Evolutionary conservation across 1,284 basidiomycete species (phyloP).

Genomic region (Chalciporus sp.): DNA sequence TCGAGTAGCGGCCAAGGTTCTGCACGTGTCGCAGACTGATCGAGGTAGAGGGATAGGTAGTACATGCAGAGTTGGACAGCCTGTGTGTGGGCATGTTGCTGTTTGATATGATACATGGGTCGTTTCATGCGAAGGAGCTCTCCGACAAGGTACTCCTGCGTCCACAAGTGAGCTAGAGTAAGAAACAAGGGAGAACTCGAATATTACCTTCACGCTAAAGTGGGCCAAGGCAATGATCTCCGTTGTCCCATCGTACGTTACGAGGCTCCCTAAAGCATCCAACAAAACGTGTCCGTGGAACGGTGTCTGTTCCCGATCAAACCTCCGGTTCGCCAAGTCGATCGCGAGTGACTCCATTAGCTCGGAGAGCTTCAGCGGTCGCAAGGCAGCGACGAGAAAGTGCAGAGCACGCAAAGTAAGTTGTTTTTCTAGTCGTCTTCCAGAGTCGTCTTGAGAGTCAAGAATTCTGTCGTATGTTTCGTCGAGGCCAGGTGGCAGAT

Average conservation of each 20-base stretch:
- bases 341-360: conserved; percentile 6
- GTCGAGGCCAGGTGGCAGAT: too few species aligned
- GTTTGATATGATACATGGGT: conserved; percentile 2
- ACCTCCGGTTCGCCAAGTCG: background rate
- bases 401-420: conserved; percentile 2
- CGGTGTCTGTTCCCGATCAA: conserved; percentile 9
- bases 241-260: conserved; percentile 10
- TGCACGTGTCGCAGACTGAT: too few species aligned
- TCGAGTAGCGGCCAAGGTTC: background rate
- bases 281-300: too few species aligned
- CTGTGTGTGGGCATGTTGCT: conserved; percentile 2
- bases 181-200: too few species aligned
- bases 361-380: background rate
- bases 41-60: conserved; percentile 4
- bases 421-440: background rate
- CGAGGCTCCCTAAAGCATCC: too few species aligned
- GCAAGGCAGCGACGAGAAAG: conserved; percentile 3
- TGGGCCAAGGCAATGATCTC: conserved; percentile 13
- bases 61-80: conserved; percentile 6
- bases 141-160: conserved; percentile 12
- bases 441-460: too few species aligned
- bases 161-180: background rate
- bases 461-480: too few species aligned
- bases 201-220: conserved; percentile 15
- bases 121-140: background rate